A percentile compares a stretch with the other conserved stretches of the same genome.
Evolutionary conservation across 129 eudicot genomes (phyloP).

Genomic region (Glebionis coronaria): DNA sequence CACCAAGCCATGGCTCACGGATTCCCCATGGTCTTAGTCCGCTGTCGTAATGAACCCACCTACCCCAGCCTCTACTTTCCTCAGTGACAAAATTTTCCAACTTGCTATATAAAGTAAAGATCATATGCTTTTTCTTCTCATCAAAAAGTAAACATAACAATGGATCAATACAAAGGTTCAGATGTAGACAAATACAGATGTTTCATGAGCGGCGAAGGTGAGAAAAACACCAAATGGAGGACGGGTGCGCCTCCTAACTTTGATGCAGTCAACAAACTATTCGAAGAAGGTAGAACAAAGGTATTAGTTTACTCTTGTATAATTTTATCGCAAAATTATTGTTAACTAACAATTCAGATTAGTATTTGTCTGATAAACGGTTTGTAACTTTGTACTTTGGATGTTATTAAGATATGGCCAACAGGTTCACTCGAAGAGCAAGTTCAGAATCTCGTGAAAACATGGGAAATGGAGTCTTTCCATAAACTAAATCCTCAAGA

Average conservation of each 20-base stretch:
- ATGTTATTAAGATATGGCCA: constrained; percentile 52
- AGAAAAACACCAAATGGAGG: constrained; percentile 70
- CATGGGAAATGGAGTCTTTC: constrained; percentile 82
- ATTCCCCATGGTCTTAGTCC: too few relatives aligned
- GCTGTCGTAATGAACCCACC: too few relatives aligned
- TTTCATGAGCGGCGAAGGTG: constrained; percentile 61
- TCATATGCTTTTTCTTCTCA: too few relatives aligned
- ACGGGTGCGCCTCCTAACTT: constrained; percentile 71
- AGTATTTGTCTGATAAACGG: too few relatives aligned
- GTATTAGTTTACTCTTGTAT: constrained; percentile 35
- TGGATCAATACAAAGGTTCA: constrained; percentile 35
- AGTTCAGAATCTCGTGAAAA: constrained; percentile 77
- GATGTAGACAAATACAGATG: constrained; percentile 61
- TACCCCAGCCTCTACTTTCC: too few relatives aligned
- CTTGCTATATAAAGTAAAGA: too few relatives aligned
- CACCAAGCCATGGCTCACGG: too few relatives aligned
- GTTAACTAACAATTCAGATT: too few relatives aligned
- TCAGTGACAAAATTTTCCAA: too few relatives aligned
- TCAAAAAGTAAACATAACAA: not conserved
- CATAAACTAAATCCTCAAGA: constrained; percentile 58
- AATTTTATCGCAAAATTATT: too few relatives aligned
- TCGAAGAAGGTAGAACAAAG: constrained; percentile 84
- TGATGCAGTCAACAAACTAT: constrained; percentile 74
- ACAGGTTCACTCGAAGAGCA: constrained; percentile 72
- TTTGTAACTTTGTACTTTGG: constrained; percentile 10